Evolutionary conservation across 2,329 filamentous ascomycete genomes (phyloP).

Genomic region (Pseudomassariella vexata): DNA sequence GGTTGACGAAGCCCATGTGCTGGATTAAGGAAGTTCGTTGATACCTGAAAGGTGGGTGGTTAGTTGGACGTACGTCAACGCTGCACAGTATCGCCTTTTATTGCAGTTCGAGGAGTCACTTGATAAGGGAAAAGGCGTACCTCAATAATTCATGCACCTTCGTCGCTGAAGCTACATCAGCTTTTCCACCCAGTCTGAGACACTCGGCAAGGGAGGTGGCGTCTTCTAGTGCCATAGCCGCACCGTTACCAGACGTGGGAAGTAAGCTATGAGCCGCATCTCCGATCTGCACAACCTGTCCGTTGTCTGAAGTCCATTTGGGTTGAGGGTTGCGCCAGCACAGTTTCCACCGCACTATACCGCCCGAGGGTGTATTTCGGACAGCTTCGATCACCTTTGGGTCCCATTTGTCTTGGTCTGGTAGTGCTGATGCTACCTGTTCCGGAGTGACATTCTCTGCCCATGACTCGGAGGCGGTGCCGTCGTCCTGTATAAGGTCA

Average conservation of each 20-base stretch:
- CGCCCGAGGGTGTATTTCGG: slow-evolving; percentile 9
- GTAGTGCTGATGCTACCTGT: slow-evolving; percentile 8
- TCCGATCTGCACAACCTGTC: slow-evolving; percentile 24
- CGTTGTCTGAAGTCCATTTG: slow-evolving; percentile 19
- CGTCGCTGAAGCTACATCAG: slow-evolving; percentile 13
- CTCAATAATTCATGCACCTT: slow-evolving; percentile 7
- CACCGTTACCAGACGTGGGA: slow-evolving; percentile 26
- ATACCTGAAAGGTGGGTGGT: slow-evolving; percentile 1
- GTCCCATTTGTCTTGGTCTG: neutral
- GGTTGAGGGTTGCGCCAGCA: slow-evolving; percentile 25
- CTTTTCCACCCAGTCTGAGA: slow-evolving; percentile 18
- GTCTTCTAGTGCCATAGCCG: slow-evolving; percentile 28
- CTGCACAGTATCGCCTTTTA: too few species aligned
- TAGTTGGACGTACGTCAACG: too few species aligned
- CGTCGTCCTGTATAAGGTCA: neutral
- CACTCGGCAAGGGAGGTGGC: slow-evolving; percentile 22
- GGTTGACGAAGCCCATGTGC: slow-evolving; percentile 6
- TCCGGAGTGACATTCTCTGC: slow-evolving; percentile 8
- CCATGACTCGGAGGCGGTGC: slow-evolving; percentile 2
- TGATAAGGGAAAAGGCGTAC: neutral
- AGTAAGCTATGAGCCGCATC: slow-evolving; percentile 28
- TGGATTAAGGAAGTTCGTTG: slow-evolving; percentile 7
- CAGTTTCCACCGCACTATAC: slow-evolving; percentile 32
- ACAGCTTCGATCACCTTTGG: slow-evolving; percentile 9
- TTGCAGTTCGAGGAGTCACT: too few species aligned